phyloP scores from a whole-genome alignment of 2,329 filamentous ascomycete species.

The Trichoderma polysporum region DNA sequence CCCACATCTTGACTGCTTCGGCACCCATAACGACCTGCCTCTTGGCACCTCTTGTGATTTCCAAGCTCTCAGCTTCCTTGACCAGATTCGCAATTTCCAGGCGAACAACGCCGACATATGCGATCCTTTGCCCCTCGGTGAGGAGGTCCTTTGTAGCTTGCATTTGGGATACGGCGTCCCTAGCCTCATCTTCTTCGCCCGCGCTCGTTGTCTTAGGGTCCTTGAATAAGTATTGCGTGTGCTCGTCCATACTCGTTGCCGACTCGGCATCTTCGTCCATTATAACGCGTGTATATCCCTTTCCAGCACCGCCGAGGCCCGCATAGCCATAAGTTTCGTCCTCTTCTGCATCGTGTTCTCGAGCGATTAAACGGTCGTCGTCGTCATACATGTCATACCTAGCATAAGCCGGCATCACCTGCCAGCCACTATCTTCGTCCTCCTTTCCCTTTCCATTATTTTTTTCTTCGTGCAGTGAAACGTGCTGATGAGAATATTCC shows the following conservation, averaged over 20 bases:
- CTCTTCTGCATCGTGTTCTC: slow-evolving; percentile 71
- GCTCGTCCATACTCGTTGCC: slow-evolving; percentile 93
- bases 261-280: slow-evolving; percentile 94
- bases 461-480: slow-evolving; percentile 46
- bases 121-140: slow-evolving; percentile 92
- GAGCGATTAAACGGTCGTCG: slow-evolving; percentile 81
- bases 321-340: slow-evolving; percentile 67
- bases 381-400: slow-evolving; percentile 96
- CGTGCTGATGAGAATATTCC: slow-evolving; percentile 52
- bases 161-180: slow-evolving; percentile 86
- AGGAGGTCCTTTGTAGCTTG: slow-evolving; percentile 93
- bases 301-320: slow-evolving; percentile 83
- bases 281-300: slow-evolving; percentile 92
- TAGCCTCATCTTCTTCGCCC: slow-evolving; percentile 72
- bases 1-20: slow-evolving; percentile 91
- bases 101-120: slow-evolving; percentile 88
- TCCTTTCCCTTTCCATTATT: slow-evolving; percentile 53
- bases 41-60: slow-evolving; percentile 64
- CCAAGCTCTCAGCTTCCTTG: slow-evolving; percentile 62
- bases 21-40: slow-evolving; percentile 68
- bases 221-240: slow-evolving; percentile 94
- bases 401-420: slow-evolving; percentile 90
- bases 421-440: slow-evolving; percentile 72
- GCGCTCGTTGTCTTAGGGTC: slow-evolving; percentile 59
- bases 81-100: slow-evolving; percentile 78